A percentile compares a stretch with the other conserved stretches of the same genome.
phyloP scores from a whole-genome alignment of 2,329 filamentous ascomycete genomes.

The Aspergillus floridensis region DNA sequence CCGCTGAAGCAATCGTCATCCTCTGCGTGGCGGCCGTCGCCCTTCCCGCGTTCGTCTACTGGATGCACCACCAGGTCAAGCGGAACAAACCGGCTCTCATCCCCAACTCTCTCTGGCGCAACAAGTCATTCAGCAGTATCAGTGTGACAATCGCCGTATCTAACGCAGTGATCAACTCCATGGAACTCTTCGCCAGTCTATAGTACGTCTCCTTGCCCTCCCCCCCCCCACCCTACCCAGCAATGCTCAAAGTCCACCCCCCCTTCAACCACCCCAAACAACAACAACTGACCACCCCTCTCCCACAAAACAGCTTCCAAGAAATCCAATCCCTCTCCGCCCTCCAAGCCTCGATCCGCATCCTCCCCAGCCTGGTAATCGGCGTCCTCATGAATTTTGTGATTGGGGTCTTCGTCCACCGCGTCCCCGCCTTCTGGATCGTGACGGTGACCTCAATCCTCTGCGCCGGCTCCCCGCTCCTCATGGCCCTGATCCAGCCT shows the following conservation, averaged over 20 bases:
- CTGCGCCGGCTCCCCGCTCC: conserved; percentile 48
- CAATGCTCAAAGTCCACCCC: too few relatives aligned
- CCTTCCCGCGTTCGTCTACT: conserved; percentile 27
- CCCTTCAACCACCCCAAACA: background rate
- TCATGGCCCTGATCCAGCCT: conserved; percentile 55
- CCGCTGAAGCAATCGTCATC: conserved; percentile 25
- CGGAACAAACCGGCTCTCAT: conserved; percentile 29
- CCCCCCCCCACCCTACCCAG: background rate
- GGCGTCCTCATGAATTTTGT: conserved; percentile 45
- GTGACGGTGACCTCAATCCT: conserved; percentile 43
- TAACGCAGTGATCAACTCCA: background rate
- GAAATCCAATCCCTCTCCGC: conserved; percentile 49
- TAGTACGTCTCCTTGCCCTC: background rate
- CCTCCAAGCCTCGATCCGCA: conserved; percentile 46
- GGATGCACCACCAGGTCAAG: conserved; percentile 26
- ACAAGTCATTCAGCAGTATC: conserved; percentile 29
- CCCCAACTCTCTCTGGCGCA: conserved; percentile 36
- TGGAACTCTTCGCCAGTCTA: conserved; percentile 2
- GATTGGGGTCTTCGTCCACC: conserved; percentile 49
- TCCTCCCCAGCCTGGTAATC: conserved; percentile 48
- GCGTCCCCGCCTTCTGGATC: conserved; percentile 41
- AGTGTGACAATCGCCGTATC: conserved; percentile 28
- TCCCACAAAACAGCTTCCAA: conserved; percentile 45
- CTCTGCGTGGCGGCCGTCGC: conserved; percentile 28
- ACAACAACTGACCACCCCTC: too few relatives aligned